Conservation (phyloP, 192 early-diverging fungal genomes). For the Powellomyces hirtus region DNA sequence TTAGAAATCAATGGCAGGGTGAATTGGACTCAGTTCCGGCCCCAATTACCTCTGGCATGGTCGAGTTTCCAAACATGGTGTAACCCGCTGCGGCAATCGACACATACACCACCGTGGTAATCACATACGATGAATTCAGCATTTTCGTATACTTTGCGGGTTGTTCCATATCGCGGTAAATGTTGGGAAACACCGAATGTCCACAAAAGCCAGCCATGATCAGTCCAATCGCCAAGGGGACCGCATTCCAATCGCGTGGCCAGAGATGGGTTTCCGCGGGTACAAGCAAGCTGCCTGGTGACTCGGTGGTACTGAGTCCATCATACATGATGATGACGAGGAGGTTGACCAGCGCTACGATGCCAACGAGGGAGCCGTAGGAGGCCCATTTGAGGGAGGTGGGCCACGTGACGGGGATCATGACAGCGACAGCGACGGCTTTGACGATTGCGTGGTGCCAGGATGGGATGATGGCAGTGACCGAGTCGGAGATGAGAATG, state of each 20-base stretch:
- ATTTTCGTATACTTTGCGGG: slow-evolving; percentile 44
- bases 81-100: slow-evolving; percentile 58
- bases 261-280: slow-evolving; percentile 51
- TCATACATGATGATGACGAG: slow-evolving; percentile 55
- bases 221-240: slow-evolving; percentile 57
- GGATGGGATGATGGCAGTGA: slow-evolving; percentile 33
- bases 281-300: slow-evolving; percentile 57
- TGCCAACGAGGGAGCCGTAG: slow-evolving; percentile 58
- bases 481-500: slow-evolving; percentile 40
- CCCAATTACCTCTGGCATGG: slow-evolving; percentile 52
- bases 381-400: slow-evolving; percentile 47
- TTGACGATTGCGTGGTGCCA: slow-evolving; percentile 41
- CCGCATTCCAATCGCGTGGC: slow-evolving; percentile 41
- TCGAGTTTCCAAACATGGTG: slow-evolving; percentile 65
- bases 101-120: slow-evolving; percentile 52
- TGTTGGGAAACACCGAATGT: slow-evolving; percentile 65
- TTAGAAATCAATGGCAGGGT: too few species aligned
- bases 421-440: slow-evolving; percentile 38
- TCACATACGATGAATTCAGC: slow-evolving; percentile 57
- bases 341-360: slow-evolving; percentile 51
- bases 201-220: slow-evolving; percentile 57
- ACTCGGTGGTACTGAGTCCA: slow-evolving; percentile 47
- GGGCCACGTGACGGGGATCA: slow-evolving; percentile 54
- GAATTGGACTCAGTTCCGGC: too few species aligned
- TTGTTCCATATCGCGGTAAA: slow-evolving; percentile 66